A percentile compares a stretch with the other conserved stretches of the same genome.
Conservation (phyloP, 2,329 filamentous ascomycete genomes). For the Diaporthe sp. region DNA sequence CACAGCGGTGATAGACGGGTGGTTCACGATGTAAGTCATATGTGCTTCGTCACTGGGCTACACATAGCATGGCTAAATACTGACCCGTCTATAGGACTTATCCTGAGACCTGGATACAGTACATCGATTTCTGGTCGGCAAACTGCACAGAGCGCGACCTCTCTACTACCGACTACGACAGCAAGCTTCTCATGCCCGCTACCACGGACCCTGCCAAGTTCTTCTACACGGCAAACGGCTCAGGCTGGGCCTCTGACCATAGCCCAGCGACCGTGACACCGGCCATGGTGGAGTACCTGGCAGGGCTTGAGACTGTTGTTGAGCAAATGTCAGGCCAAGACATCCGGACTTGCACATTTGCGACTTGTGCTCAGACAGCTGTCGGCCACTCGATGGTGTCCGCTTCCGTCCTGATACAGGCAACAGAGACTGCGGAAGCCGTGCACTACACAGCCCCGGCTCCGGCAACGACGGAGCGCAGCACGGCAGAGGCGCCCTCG, state of each 20-base stretch:
- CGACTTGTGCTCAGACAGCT: slow-evolving; percentile 23
- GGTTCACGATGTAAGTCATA: slow-evolving; percentile 15
- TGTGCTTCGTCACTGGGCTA: neutral
- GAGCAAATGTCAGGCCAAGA: slow-evolving; percentile 24
- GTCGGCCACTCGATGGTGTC: slow-evolving; percentile 23
- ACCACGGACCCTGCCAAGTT: slow-evolving; percentile 26
- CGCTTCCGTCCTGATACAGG: neutral
- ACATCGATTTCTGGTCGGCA: slow-evolving; percentile 24
- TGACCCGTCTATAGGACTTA: slow-evolving; percentile 10
- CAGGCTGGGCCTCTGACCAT: slow-evolving; percentile 5
- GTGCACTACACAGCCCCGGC: slow-evolving; percentile 23
- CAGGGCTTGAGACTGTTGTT: slow-evolving; percentile 13
- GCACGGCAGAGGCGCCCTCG: slow-evolving; percentile 14
- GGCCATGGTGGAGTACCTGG: slow-evolving; percentile 12
- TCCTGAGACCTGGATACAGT: slow-evolving; percentile 13
- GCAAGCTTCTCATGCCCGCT: neutral
- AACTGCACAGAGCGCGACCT: slow-evolving; percentile 29
- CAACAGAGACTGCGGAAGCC: slow-evolving; percentile 10
- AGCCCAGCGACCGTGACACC: slow-evolving; percentile 22
- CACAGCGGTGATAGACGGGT: slow-evolving; percentile 14
- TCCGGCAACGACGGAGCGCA: neutral
- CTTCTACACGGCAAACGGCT: slow-evolving; percentile 14
- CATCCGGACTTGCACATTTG: slow-evolving; percentile 11
- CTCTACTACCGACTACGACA: slow-evolving; percentile 11
- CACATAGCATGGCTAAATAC: neutral